Percentiles rank a stretch among this genome's conserved stretches.
phyloP scores from a whole-genome alignment of 2,329 filamentous ascomycete species.

The Cercospora citrullina region DNA sequence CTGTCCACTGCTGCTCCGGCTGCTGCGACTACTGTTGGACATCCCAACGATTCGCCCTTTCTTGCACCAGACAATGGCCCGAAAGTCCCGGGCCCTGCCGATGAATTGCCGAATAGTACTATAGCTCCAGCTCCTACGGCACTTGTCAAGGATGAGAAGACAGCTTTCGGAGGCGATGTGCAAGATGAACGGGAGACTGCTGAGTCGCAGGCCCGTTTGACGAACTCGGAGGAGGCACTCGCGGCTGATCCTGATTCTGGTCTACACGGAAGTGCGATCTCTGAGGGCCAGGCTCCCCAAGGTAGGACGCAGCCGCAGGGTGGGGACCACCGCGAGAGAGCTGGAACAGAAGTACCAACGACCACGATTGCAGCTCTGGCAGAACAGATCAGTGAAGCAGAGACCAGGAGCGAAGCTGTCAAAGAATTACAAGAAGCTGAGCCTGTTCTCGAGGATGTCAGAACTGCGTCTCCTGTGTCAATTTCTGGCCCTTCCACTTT shows the following conservation, averaged over 20 bases:
- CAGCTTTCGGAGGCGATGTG: neutral
- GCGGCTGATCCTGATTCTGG: neutral
- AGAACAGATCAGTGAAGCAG: conserved; percentile 9
- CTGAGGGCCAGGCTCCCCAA: neutral
- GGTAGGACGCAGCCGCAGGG: neutral
- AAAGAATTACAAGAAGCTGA: conserved; percentile 4
- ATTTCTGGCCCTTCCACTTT: neutral
- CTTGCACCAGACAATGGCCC: neutral
- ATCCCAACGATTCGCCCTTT: neutral
- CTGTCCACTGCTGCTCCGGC: neutral
- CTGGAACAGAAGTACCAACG: neutral
- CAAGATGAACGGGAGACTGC: neutral
- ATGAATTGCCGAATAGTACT: neutral
- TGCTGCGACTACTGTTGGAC: neutral
- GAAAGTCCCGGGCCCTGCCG: neutral
- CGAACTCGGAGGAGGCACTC: neutral
- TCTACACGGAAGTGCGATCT: neutral
- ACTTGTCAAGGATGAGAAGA: neutral
- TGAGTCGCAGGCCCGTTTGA: neutral
- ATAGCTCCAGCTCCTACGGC: neutral
- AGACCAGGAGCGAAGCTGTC: conserved; percentile 10
- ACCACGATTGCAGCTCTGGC: conserved; percentile 7
- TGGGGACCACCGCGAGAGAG: neutral
- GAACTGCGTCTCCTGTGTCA: too few relatives aligned
- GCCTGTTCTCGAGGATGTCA: conserved; percentile 1